A percentile compares a stretch with the other conserved stretches of the same genome.
phyloP scores from a whole-genome alignment of 2,329 filamentous ascomycete species.

The Fusarium verrucosum region DNA sequence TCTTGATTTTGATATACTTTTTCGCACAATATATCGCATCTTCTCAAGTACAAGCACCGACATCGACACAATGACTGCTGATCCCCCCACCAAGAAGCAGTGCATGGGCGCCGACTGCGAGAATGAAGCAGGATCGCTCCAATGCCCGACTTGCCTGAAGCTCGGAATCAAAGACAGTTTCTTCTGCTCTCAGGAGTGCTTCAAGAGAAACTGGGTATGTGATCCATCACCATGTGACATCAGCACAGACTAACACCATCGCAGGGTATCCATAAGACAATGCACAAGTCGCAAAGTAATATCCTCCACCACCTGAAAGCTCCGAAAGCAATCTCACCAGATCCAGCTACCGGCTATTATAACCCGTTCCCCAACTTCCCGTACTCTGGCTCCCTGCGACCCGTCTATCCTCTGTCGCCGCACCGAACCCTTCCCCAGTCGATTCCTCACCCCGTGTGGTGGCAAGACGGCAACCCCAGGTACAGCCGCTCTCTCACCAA shows the following conservation, averaged over 20 bases:
- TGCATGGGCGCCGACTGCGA: slow-evolving; percentile 86
- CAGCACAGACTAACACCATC: slow-evolving; percentile 16
- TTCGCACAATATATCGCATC: neutral
- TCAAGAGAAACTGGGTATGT: slow-evolving; percentile 97
- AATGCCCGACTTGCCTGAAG: slow-evolving; percentile 96
- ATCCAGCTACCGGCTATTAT: slow-evolving; percentile 87
- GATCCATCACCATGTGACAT: slow-evolving; percentile 24
- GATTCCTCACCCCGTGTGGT: slow-evolving; percentile 89
- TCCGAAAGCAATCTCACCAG: slow-evolving; percentile 87
- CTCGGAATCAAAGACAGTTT: slow-evolving; percentile 86
- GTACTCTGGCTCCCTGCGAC: slow-evolving; percentile 83
- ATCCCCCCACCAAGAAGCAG: slow-evolving; percentile 68
- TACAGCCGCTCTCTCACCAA: slow-evolving; percentile 68
- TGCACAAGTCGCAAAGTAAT: slow-evolving; percentile 77
- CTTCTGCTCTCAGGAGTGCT: slow-evolving; percentile 98
- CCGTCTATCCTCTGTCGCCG: slow-evolving; percentile 84
- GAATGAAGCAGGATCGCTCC: slow-evolving; percentile 84
- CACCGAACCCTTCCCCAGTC: slow-evolving; percentile 77
- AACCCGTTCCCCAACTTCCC: slow-evolving; percentile 92
- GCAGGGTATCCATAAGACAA: slow-evolving; percentile 80
- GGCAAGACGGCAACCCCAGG: slow-evolving; percentile 79
- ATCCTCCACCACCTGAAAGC: slow-evolving; percentile 77
- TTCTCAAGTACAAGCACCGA: neutral
- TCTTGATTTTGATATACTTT: neutral
- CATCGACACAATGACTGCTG: slow-evolving; percentile 56